Base-by-base conservation (phyloP, 139 green algal species). In the Trebouxia sp. region DNA sequence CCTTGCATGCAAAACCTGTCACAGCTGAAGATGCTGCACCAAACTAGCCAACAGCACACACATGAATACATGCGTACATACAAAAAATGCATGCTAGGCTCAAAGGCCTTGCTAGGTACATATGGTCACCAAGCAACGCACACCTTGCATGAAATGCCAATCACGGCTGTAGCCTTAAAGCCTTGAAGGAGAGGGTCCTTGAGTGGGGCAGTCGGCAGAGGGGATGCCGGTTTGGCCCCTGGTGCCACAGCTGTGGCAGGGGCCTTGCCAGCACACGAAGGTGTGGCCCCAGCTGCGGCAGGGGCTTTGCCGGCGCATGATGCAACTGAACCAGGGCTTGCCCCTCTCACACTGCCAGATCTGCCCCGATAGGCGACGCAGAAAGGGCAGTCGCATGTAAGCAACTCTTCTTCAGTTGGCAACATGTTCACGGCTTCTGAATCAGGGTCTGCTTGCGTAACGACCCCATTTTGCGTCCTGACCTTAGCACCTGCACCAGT, bases 101-200 rank as follows among this genome's bases (percentile, higher is more conserved):
- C n/a, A n/a, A n/a, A n/a, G n/a, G n/a, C n/a, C n/a, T n/a, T n/a
- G n/a, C n/a, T n/a, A n/a, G n/a, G n/a, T n/a, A n/a, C n/a, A n/a
- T n/a, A n/a, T n/a, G n/a, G n/a, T n/a, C n/a, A n/a, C n/a, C n/a
- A n/a, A n/a, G n/a, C n/a, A n/a, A n/a, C 47, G 20, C 47, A 53
- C 41, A 69, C 58, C 58, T 76, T 76, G 39, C 66, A 48, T 15
- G 66, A 76, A 32, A 76, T 76, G 66, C 66, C 66, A 51, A 76
- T 76, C 38, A 76, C 66, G 37, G 66, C 66, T 26, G 66, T 76
- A 17, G 66, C 66, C 66, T 76, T 76, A 20, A 76, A 76, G 10
- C 41, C 41, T 20, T 48, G 39, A 24, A 38, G 38, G 15, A 76
- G 39, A n/a, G 66, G 66, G 66, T 76, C 66, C 24, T 50, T 76